Conservation (phyloP, 176 grass and related monocot genomes). For the Zoysia japonica region DNA sequence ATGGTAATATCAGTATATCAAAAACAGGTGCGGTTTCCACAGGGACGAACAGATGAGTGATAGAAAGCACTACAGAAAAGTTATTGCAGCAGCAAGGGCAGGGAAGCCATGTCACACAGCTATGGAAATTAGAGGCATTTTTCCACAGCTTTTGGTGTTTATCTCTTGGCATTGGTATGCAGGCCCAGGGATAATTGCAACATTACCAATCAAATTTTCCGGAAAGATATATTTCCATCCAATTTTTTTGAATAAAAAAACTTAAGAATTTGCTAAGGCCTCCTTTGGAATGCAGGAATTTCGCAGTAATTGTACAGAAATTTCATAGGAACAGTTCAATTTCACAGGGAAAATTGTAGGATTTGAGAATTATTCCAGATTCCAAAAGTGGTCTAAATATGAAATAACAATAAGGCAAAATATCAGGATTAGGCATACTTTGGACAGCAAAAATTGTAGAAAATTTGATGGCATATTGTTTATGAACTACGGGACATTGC, state of each 20-base stretch:
- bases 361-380: no score
- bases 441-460: background rate
- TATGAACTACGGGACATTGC: background rate
- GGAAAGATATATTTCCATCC: conserved; percentile 1
- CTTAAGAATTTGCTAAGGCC: background rate
- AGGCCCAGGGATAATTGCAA: background rate
- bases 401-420: background rate
- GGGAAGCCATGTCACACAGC: background rate
- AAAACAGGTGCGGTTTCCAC: no score
- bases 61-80: no score
- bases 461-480: background rate
- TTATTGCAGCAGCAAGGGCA: background rate
- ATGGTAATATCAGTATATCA: no score
- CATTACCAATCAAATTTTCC: background rate
- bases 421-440: background rate
- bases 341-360: no score
- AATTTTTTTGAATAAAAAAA: background rate
- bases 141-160: background rate
- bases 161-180: background rate
- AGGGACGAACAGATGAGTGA: no score
- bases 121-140: background rate
- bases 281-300: no score
- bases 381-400: no score
- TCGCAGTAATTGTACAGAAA: no score
- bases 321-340: no score